These are phyloP conservation scores for Gillenia trifoliata DNA, from an alignment of 306 rosid species.

Conservation along the genomic window DNA sequence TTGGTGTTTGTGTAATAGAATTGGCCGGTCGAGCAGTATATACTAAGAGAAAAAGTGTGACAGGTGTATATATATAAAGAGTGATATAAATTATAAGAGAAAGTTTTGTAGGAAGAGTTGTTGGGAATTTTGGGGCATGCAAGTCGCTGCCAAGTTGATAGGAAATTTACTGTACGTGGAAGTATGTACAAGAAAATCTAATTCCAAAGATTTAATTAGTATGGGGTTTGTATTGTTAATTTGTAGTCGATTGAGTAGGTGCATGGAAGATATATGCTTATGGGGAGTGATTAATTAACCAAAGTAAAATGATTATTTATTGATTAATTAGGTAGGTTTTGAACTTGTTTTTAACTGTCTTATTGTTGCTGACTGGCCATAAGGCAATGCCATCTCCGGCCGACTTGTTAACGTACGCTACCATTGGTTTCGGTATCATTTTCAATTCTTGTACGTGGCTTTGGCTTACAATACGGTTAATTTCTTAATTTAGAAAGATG, in stretches of 20 bases:
- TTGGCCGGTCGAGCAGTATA: not conserved
- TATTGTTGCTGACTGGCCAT: not conserved
- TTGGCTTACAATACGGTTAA: not conserved
- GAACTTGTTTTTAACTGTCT: not conserved
- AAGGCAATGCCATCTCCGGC: not conserved
- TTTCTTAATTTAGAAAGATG: not conserved
- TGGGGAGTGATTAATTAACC: not conserved
- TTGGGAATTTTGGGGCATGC: constrained; percentile 41
- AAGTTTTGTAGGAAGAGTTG: constrained; percentile 51
- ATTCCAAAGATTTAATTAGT: too few relatives aligned
- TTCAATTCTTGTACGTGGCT: not conserved
- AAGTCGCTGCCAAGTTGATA: constrained; percentile 33
- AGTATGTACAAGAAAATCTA: constrained; percentile 19
- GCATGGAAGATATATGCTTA: not conserved
- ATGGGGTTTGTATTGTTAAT: not conserved
- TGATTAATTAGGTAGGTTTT: not conserved
- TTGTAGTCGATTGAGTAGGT: not conserved
- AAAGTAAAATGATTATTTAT: not conserved
- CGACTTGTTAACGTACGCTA: not conserved
- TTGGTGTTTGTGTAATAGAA: not conserved
- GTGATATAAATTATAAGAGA: not conserved
- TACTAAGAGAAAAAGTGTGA: not conserved
- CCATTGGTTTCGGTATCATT: not conserved
- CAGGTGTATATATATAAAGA: constrained; percentile 11
- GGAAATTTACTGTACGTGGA: constrained; percentile 5